These are phyloP conservation scores for Rosa chinensis DNA, from an alignment of 306 rosid genomes.

Conservation along the genomic window DNA sequence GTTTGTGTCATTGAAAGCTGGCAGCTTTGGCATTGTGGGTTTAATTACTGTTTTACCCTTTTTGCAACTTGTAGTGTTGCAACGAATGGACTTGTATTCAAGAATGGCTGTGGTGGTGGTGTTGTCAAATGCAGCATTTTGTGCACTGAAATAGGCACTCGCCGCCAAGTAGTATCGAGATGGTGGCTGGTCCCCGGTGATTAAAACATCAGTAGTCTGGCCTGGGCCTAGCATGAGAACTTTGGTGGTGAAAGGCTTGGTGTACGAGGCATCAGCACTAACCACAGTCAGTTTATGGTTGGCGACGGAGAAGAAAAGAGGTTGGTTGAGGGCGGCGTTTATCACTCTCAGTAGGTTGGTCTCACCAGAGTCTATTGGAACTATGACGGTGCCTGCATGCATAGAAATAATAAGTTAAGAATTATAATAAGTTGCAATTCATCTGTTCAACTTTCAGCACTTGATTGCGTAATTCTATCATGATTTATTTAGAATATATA, in stretches of 20 bases:
- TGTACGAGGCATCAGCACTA: constrained; percentile 9
- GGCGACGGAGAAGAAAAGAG: constrained; percentile 2
- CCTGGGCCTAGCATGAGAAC: constrained; percentile 12
- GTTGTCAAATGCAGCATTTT: constrained; percentile 65
- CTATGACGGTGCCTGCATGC: constrained; percentile 42
- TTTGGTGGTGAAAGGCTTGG: constrained; percentile 10
- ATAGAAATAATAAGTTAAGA: too few species aligned
- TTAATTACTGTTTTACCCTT: constrained; percentile 20
- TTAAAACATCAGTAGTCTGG: constrained; percentile 5
- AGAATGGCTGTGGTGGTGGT: constrained; percentile 91
- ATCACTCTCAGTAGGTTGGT: constrained; percentile 70
- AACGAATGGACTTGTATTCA: constrained; percentile 50
- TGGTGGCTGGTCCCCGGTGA: constrained; percentile 24
- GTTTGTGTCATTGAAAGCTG: constrained; percentile 78
- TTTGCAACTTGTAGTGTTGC: too few species aligned
- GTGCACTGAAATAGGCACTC: constrained; percentile 70
- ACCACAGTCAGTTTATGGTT: constrained; percentile 7
- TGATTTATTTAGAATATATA: background rate
- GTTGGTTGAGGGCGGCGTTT: constrained; percentile 65
- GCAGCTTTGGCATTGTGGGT: constrained; percentile 60
- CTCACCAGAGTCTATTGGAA: constrained; percentile 64
- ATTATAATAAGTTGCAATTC: background rate
- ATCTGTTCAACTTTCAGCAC: background rate
- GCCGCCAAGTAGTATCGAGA: constrained; percentile 5
- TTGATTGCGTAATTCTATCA: background rate